Base-by-base conservation (phyloP, 768 basidiomycete genomes). In the Tricholoma furcatifolium region DNA sequence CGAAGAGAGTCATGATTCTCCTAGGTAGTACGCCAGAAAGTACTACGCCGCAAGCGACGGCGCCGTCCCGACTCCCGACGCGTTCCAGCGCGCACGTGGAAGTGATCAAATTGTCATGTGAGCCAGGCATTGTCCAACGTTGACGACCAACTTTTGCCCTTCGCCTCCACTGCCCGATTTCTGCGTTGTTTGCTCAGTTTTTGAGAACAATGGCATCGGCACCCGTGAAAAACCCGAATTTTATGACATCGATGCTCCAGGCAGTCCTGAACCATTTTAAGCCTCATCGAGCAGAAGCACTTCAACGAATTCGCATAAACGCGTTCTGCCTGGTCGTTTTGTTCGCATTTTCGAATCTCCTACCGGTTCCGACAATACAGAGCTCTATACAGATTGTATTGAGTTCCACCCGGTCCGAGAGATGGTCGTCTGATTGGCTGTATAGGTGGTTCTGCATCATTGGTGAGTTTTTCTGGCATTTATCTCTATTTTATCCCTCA, bases 261-360 rank as follows among this genome's bases (percentile, higher is more conserved):
- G 51, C 46, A 2, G 48, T 67, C 10, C 47, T 61, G 24, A 67
- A 71, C 58, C 65, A 71, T 43, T 64, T 78, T 62, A 77, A 74
- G 57, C 73, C 79, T 51, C 70, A 74, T 52, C 72, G 75, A 51
- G 65, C 74, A 15, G 76, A 77, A 53, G 77, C 77, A 1, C 57
- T 77, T 1, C 69, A 73, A 50, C 65, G 77, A 55, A 67, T 77
- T 39, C 74, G 76, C 40, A 56, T 64, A 38, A 79, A 78, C 59
- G 60, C 60, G 10, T 65, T 76, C 34, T 68, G 68, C 43, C 58
- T 77, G 30, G 46, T 73, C 15, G 57, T 70, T 11, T 53, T 68
- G 7, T 39, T 70, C 15, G 45, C 76, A 17, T 55, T 73, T 4
- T 72, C 76, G 9, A 69, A 73, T 49, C 65, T 77, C 0, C 58